These are phyloP conservation scores for Berberis vulgaris DNA, from an alignment of 164 flowering plant species.

Conservation along the genomic window DNA sequence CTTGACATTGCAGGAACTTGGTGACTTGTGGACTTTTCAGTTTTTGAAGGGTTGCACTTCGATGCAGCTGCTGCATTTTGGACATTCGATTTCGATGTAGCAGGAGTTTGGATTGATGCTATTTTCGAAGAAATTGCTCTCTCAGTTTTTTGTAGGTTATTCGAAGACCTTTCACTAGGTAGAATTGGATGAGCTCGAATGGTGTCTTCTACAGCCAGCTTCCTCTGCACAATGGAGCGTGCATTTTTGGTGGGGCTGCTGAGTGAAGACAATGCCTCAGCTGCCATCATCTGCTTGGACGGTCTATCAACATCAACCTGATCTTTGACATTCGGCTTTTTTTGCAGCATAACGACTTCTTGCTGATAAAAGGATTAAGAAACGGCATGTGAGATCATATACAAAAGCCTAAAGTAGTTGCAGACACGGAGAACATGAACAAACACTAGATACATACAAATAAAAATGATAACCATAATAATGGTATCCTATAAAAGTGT, in stretches of 20 bases:
- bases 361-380: no score
- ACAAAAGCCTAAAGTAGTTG: no score
- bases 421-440: no score
- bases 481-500: no score
- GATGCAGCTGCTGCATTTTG: conserved; percentile 24
- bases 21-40: conserved; percentile 17
- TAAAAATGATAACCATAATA: no score
- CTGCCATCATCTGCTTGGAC: conserved; percentile 7
- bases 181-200: conserved; percentile 20
- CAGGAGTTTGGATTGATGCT: conserved; percentile 22
- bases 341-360: no score
- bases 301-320: background rate
- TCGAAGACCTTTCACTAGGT: conserved; percentile 27
- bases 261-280: conserved; percentile 27
- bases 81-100: conserved; percentile 28
- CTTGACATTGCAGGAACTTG: conserved; percentile 45
- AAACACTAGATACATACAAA: no score
- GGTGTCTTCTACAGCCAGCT: conserved; percentile 21
- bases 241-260: conserved; percentile 39
- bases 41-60: conserved; percentile 2
- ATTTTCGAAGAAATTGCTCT: conserved; percentile 19
- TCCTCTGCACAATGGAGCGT: conserved; percentile 18
- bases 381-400: no score
- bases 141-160: conserved; percentile 23
- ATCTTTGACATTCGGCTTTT: background rate